Conservation (phyloP, 306 rosid genomes). For the Styphnolobium japonicum region DNA sequence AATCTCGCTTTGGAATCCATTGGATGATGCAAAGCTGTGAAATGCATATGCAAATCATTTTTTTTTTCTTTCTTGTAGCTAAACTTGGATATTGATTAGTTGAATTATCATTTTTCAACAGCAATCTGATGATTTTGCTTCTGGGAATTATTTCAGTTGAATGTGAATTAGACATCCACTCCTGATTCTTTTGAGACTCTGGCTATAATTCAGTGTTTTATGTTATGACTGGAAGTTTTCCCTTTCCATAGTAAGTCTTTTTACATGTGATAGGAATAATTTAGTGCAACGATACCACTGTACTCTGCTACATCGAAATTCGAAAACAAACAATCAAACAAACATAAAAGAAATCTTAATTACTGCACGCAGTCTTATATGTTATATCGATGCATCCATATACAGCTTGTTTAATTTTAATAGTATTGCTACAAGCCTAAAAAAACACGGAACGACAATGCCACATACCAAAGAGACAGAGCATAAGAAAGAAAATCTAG, state of each 20-base stretch:
- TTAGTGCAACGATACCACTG: not conserved
- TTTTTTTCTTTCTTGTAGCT: not conserved
- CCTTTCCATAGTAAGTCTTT: not conserved
- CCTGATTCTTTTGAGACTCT: not conserved
- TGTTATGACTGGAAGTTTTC: not conserved
- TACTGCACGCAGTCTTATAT: not conserved
- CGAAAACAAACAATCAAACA: not conserved
- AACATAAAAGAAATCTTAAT: not conserved
- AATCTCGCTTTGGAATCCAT: constrained; percentile 62
- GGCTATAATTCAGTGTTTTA: not conserved
- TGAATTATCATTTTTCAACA: not conserved
- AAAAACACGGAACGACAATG: not conserved
- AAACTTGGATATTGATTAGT: not conserved
- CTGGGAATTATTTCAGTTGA: not conserved
- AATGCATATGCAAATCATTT: not conserved
- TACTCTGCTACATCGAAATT: not conserved
- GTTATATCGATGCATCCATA: not conserved
- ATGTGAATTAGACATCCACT: not conserved
- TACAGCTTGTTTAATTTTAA: not conserved
- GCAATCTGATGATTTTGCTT: not conserved
- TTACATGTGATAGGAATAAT: not conserved
- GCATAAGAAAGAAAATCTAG: not conserved
- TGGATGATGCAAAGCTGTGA: constrained; percentile 21
- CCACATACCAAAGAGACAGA: not conserved
- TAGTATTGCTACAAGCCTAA: not conserved